phyloP scores from a whole-genome alignment of 352 stramenopile species.

The Globisporangium barbulae region DNA sequence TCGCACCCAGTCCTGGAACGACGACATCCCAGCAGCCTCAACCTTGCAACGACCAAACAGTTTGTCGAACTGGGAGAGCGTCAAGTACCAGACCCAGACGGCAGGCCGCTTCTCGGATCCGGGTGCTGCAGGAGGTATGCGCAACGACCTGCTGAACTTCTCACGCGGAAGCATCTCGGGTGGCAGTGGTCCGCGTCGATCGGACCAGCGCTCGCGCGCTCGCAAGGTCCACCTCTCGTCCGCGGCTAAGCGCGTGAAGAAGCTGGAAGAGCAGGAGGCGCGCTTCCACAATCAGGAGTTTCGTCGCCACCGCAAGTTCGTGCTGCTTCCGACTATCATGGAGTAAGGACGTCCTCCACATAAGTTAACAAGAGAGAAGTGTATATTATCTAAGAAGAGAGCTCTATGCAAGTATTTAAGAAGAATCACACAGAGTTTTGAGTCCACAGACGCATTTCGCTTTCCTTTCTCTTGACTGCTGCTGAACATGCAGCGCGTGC shows the following conservation, averaged over 20 bases:
- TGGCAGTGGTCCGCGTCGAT: conserved; percentile 27
- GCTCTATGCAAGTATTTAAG: conserved; percentile 13
- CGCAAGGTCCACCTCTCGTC: conserved; percentile 75
- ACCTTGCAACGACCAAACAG: conserved; percentile 20
- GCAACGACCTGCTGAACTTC: conserved; percentile 73
- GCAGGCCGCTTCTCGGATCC: conserved; percentile 68
- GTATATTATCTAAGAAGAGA: conserved; percentile 9
- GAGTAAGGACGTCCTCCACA: conserved; percentile 28
- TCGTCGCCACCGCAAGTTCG: conserved; percentile 33
- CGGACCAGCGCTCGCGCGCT: conserved; percentile 43
- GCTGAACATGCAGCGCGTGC: too few species aligned
- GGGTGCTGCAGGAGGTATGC: conserved; percentile 28
- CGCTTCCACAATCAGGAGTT: conserved; percentile 45
- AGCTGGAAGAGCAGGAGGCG: conserved; percentile 76
- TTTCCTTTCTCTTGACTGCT: too few species aligned
- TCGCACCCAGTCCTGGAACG: conserved; percentile 59
- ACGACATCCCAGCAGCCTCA: conserved; percentile 16
- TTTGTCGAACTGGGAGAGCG: conserved; percentile 47
- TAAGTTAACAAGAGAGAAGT: conserved; percentile 6
- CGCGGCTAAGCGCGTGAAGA: conserved; percentile 79
- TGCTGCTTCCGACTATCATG: conserved; percentile 40
- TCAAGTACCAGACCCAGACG: conserved; percentile 43
- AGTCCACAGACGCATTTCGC: background rate
- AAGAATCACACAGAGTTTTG: background rate
- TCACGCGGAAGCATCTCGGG: conserved; percentile 44